Conservation (phyloP, 768 basidiomycete genomes). For the Rhodotorula paludigena region DNA sequence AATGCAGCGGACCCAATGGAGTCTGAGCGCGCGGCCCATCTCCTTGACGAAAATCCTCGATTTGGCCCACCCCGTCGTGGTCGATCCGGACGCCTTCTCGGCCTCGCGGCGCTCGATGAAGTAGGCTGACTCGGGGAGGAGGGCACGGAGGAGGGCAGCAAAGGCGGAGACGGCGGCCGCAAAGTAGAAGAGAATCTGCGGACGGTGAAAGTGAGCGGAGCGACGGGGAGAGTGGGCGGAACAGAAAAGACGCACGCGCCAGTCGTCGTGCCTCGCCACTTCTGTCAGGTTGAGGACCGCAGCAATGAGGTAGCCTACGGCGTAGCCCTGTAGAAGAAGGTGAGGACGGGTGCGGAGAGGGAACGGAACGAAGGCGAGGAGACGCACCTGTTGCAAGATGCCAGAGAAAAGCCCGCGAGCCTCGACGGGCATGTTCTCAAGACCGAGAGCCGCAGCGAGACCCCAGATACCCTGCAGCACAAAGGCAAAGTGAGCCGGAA, state of each 20-base stretch:
- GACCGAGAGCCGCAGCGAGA: neutral
- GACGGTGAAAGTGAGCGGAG: conserved; percentile 33
- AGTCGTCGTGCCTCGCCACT: conserved; percentile 47
- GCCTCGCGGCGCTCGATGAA: conserved; percentile 53
- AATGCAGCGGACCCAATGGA: conserved; percentile 75
- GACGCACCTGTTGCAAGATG: conserved; percentile 62
- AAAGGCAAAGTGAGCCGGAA: neutral
- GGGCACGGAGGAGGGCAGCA: conserved; percentile 60
- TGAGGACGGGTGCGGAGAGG: too few species aligned
- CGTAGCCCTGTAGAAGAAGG: conserved; percentile 67
- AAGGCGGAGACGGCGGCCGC: conserved; percentile 47
- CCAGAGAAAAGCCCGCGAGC: conserved; percentile 79
- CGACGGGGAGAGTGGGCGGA: neutral
- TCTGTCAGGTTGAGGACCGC: conserved; percentile 67
- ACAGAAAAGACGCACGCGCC: conserved; percentile 1
- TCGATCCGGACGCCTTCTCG: conserved; percentile 52
- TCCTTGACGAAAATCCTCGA: conserved; percentile 73
- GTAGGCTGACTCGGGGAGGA: conserved; percentile 70
- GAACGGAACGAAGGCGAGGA: neutral
- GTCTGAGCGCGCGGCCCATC: conserved; percentile 57
- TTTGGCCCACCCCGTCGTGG: conserved; percentile 38
- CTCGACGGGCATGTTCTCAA: conserved; percentile 46
- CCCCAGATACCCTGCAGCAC: conserved; percentile 1
- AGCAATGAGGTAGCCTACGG: conserved; percentile 76
- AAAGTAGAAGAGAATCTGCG: conserved; percentile 28